Conservation (phyloP, 108 stramenopile species). For the Skeletonema menzelii region DNA sequence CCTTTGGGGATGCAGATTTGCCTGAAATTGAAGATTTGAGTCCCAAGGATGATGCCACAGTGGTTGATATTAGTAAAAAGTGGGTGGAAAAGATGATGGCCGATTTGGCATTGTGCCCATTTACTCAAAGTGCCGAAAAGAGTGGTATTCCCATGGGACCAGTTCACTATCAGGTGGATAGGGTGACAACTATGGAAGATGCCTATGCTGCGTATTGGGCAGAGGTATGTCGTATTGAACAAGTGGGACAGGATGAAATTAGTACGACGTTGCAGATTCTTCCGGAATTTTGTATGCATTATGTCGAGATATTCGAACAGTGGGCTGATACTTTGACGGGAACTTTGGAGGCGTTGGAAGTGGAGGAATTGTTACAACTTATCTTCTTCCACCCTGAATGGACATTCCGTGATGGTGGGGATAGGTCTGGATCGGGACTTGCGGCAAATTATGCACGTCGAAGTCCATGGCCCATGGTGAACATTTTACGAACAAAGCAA, state of each 20-base stretch:
- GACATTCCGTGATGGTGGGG: conserved; percentile 92
- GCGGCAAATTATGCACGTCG: conserved; percentile 95
- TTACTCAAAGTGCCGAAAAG: conserved; percentile 73
- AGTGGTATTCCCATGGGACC: conserved; percentile 91
- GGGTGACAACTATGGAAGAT: conserved; percentile 77
- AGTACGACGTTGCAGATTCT: conserved; percentile 87
- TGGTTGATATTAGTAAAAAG: conserved; percentile 56
- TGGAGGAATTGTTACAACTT: conserved; percentile 87
- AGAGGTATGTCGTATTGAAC: conserved; percentile 82
- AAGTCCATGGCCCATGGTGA: conserved; percentile 97
- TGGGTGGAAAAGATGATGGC: conserved; percentile 88
- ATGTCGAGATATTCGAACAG: conserved; percentile 90
- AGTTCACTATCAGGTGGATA: conserved; percentile 84
- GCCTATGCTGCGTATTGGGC: conserved; percentile 91
- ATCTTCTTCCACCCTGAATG: conserved; percentile 98
- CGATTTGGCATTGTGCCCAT: conserved; percentile 95
- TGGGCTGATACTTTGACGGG: conserved; percentile 90
- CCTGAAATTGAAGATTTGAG: conserved; percentile 66
- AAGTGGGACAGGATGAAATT: conserved; percentile 62
- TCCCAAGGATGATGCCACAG: conserved; percentile 68
- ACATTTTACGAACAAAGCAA: conserved; percentile 92
- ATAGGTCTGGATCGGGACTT: conserved; percentile 67
- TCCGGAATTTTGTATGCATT: conserved; percentile 86
- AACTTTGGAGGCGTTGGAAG: conserved; percentile 73
- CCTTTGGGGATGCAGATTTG: conserved; percentile 16